phyloP scores from a whole-genome alignment of 139 green algal genomes.

The Micractinium conductrix region DNA sequence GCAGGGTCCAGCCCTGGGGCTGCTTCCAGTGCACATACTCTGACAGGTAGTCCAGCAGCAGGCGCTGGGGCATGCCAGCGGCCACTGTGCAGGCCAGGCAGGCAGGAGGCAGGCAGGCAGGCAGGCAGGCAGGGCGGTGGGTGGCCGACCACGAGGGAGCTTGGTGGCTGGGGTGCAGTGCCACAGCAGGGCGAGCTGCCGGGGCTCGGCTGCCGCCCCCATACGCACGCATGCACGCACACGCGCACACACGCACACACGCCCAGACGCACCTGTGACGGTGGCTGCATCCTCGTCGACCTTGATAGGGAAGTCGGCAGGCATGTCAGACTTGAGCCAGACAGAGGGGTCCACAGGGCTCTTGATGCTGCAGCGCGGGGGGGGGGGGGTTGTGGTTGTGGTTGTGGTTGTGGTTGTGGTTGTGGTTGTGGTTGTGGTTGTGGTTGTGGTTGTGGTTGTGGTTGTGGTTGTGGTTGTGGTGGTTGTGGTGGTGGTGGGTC shows the following conservation, averaged over 20 bases:
- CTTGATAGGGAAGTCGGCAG: conserved; percentile 48
- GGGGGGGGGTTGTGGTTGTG: neutral
- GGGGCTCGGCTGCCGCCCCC: too few species aligned
- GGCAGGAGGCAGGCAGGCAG: too few species aligned
- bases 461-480: too few species aligned
- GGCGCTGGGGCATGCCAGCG: conserved; percentile 69
- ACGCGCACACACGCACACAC: too few species aligned
- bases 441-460: too few species aligned
- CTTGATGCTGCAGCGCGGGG: neutral
- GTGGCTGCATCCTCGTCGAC: conserved; percentile 10
- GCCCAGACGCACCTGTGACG: conserved; percentile 4
- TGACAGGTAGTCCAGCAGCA: conserved; percentile 81
- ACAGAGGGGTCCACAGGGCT: conserved; percentile 8
- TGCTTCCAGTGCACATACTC: conserved; percentile 64
- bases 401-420: too few species aligned
- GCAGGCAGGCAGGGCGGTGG: too few species aligned
- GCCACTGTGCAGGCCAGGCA: conserved; percentile 44
- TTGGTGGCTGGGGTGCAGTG: too few species aligned
- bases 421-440: too few species aligned
- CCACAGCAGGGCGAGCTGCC: neutral
- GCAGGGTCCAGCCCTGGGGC: conserved; percentile 74
- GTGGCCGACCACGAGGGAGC: too few species aligned
- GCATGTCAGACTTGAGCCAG: neutral
- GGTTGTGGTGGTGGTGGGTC: too few species aligned
- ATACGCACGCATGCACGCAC: too few species aligned